Evolutionary conservation across 2,329 filamentous ascomycete genomes (phyloP), one percentile per base, ranked within the genome.

Genomic region (Graphilbum ipis-grandicollis): DNA sequence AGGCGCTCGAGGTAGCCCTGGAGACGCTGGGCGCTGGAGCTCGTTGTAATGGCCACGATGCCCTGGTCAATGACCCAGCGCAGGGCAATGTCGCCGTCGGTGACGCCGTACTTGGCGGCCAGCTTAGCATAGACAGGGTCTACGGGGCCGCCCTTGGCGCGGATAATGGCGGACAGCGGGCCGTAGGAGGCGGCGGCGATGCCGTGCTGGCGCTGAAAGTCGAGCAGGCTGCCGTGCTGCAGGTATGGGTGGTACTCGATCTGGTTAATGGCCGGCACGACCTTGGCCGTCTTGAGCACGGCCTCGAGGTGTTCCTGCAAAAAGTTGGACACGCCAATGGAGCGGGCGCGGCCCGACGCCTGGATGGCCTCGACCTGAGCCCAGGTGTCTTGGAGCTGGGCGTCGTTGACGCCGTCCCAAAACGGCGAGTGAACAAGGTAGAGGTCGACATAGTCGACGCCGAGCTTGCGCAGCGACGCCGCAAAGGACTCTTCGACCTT

Each of bases 251-350:
- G 79, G 49, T 71, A 75, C 59, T 88, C 81, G 50, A 88, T 79
- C 63, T 90, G 81, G 59, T 88, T 86, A 43, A 80, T 68, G 7
- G 70, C 74, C 1, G 82, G 82, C 3, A 60, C 51, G 41, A 79
- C 52, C 46, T 65, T 68, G 35, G 75, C 74, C 5, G 72, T 71
- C 50, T 65, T 52, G 2, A 77, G 57, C 31, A 76, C 50, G 3
- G 57, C 49, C 50, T 76, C 66, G 17, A 79, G 54, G 44, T 79
- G 59, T 31, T 57, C 50, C 46, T 64, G 57, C 23, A 69, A 48
- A 50, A 79, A 88, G 59, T 88, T 90, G 48, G 76, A 82, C 13
- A 90, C 75, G 36, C 82, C 82, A 46, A 90, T 84, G 39, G 75
- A 72, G 45, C 63, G 67, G 34, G 71, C 74, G 42, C 69, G 69